Base-by-base conservation (phyloP, 768 basidiomycete genomes). In the Tricholoma matsutake region DNA sequence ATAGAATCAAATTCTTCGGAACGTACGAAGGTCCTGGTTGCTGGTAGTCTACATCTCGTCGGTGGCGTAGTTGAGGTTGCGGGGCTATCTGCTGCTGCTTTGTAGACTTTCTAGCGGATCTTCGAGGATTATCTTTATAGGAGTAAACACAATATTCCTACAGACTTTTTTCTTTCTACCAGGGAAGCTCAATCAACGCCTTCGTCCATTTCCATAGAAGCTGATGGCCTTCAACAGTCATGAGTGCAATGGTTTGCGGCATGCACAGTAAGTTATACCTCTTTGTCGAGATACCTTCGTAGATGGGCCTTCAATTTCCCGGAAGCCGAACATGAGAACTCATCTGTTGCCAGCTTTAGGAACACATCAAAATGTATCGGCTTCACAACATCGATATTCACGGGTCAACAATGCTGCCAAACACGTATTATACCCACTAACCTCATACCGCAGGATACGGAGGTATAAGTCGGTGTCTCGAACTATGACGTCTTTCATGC, bases 41-140 rank as follows among this genome's bases (percentile, higher is more conserved):
- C 94, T 2, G 97, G 97, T 4, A 97, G 94, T 73, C 72, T 99
- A 63, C 96, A 96, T 75, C 82, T 99, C 14, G 87, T 98, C 6
- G 97, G 97, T 18, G 97, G 97, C 2, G 79, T 95, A 11, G 89
- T 98, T 57, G 96, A 98, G 70, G 94, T 92, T 13, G 91, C 94
- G 16, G 89, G 86, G 20, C 72, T 98, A 41, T 83, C 89, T n/a
- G 82, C 86, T 32, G 76, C 82, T 59, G 87, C 88, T 34, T 74
- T 93, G 57, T 88, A 75, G 71, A 68, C 25, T 31, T 45, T 16
- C 6, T 10, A 3, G 45, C 3, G 51, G 55, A 45, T 52, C 8
- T 31, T 59, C 25, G 11, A 34, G 25, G 31, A 39, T 54, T 39
- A 56, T 25, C 22, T 25, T 25, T 25, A 25, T n/a, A 25, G 22